Evolutionary conservation across 495 filamentous ascomycete genomes (phyloP).

Genomic region (Aspergillus sclerotiicarbonarius): DNA sequence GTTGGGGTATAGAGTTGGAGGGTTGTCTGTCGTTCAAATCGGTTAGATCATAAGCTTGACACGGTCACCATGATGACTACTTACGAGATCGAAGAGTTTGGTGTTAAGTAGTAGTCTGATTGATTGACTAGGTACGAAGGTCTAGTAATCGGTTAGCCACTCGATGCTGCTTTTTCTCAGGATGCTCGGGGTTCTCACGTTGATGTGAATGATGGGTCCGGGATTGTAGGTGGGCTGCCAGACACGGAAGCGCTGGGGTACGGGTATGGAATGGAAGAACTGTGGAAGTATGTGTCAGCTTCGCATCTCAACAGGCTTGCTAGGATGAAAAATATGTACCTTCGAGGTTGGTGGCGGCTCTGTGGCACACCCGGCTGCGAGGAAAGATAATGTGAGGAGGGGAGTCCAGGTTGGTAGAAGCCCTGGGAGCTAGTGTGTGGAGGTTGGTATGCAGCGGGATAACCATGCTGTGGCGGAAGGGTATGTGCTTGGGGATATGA

Average conservation of each 20-base stretch:
- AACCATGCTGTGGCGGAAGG: constrained; percentile 15
- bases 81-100: constrained; percentile 28
- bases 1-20: constrained; percentile 25
- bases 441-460: constrained; percentile 18
- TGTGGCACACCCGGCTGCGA: constrained; percentile 14
- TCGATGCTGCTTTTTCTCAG: background rate
- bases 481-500: constrained; percentile 20
- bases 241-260: constrained; percentile 22
- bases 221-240: constrained; percentile 20
- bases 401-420: constrained; percentile 19
- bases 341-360: constrained; percentile 23
- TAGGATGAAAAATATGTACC: constrained; percentile 10
- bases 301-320: background rate
- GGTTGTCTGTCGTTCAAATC: constrained; percentile 18
- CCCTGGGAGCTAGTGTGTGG: constrained; percentile 16
- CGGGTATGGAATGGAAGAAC: constrained; percentile 22
- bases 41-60: constrained; percentile 1
- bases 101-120: constrained; percentile 29
- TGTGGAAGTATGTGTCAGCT: constrained; percentile 3
- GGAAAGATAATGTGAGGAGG: constrained; percentile 25
- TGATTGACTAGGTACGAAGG: constrained; percentile 29
- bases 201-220: constrained; percentile 20
- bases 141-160: constrained; percentile 11
- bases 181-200: constrained; percentile 11
- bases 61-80: constrained; percentile 3